phyloP scores from a whole-genome alignment of 768 basidiomycete genomes.

The Peribolospora kevripleyi region DNA sequence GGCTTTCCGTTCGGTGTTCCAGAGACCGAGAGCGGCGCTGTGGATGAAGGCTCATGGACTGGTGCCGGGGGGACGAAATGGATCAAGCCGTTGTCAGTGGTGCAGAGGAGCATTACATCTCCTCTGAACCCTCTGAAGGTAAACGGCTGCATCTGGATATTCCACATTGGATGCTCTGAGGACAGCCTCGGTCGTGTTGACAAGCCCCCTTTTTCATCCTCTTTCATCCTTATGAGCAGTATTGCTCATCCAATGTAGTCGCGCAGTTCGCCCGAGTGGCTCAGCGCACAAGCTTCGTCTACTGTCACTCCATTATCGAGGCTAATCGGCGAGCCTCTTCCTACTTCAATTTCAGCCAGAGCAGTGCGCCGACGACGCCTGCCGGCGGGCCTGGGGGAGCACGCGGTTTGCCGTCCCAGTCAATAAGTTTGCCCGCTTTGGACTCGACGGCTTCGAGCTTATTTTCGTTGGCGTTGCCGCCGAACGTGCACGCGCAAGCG shows the following conservation, averaged over 20 bases:
- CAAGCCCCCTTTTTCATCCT: neutral
- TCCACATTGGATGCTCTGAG: neutral
- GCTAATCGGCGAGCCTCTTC: slow-evolving; percentile 41
- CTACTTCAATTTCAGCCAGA: neutral
- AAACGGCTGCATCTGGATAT: slow-evolving; percentile 5
- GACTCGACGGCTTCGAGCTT: slow-evolving; percentile 13
- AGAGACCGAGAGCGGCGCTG: neutral
- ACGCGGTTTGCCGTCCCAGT: too few relatives aligned
- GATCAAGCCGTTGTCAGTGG: slow-evolving; percentile 53
- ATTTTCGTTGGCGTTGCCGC: slow-evolving; percentile 9
- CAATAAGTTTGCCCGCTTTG: slow-evolving; percentile 3
- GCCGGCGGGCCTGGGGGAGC: neutral
- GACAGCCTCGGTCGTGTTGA: neutral
- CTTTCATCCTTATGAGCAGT: slow-evolving; percentile 22
- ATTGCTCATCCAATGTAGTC: slow-evolving; percentile 75
- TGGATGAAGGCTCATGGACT: slow-evolving; percentile 13
- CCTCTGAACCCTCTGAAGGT: slow-evolving; percentile 79
- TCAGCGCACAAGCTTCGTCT: slow-evolving; percentile 69
- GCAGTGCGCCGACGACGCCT: slow-evolving; percentile 2
- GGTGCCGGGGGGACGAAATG: slow-evolving; percentile 32
- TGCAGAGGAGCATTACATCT: slow-evolving; percentile 57
- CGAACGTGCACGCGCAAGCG: slow-evolving; percentile 23
- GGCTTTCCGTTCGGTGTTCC: slow-evolving; percentile 13
- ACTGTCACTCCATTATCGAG: slow-evolving; percentile 79
- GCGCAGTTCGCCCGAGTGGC: slow-evolving; percentile 83